Conservation (phyloP, 106 monocot species). For the Phalaenopsis aphrodite region DNA sequence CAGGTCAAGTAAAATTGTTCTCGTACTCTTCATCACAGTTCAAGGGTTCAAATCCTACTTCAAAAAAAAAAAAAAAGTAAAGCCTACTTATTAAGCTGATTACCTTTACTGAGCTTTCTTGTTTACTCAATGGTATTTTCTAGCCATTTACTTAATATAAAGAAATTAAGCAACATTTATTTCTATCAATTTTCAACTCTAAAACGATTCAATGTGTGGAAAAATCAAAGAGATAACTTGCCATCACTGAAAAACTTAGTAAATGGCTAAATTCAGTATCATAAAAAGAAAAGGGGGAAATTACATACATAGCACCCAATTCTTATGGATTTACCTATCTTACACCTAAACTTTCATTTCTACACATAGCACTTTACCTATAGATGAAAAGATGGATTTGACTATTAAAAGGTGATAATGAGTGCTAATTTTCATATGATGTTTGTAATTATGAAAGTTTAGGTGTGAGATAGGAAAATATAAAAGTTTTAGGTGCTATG, state of each 20-base stretch:
- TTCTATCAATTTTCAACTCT: background rate
- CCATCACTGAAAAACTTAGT: background rate
- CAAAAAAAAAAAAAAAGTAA: background rate
- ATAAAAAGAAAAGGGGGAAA: background rate
- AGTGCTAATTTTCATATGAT: no score
- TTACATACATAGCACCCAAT: no score
- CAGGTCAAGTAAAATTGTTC: background rate
- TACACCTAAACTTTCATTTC: no score
- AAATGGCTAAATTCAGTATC: background rate
- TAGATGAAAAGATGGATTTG: no score
- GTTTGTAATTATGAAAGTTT: no score
- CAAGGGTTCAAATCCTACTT: background rate
- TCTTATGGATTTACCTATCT: no score
- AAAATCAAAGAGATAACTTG: background rate
- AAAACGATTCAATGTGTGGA: background rate
- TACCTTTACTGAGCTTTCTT: background rate
- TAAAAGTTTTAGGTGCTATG: no score
- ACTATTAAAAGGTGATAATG: no score
- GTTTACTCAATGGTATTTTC: background rate
- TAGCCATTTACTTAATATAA: background rate
- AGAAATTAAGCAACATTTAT: background rate
- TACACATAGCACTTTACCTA: no score
- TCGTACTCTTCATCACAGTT: background rate
- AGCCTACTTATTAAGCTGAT: background rate
- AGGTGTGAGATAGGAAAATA: no score